phyloP scores from a whole-genome alignment of 306 rosid species.

The Nissolia schottii region DNA sequence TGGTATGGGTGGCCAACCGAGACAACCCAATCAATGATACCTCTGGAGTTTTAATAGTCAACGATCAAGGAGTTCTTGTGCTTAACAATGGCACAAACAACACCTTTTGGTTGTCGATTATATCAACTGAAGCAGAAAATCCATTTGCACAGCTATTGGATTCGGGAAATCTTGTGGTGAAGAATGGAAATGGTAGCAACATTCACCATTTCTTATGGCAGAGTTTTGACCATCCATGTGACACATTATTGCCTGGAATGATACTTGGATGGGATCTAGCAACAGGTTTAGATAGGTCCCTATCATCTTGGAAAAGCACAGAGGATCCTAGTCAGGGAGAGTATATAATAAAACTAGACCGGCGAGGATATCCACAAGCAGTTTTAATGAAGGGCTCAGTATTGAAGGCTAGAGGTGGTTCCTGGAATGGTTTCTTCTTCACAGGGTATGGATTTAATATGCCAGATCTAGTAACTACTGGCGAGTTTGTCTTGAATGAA shows the following conservation, averaged over 20 bases:
- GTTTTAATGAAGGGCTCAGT: not conserved
- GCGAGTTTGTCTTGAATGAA: not conserved
- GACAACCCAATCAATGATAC: not conserved
- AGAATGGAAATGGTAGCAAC: not conserved
- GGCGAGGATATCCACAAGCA: not conserved
- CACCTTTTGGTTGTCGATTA: not conserved
- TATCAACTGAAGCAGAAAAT: not conserved
- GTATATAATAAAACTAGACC: not conserved
- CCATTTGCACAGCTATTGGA: not conserved
- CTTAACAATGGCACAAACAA: not conserved
- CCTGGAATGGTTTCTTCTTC: slow-evolving; percentile 7
- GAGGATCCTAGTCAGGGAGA: not conserved
- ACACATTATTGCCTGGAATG: not conserved
- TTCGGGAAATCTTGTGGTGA: not conserved
- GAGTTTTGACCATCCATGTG: no score
- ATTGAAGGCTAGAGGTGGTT: not conserved
- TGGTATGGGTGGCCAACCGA: no score
- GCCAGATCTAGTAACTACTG: not conserved
- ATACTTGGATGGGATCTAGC: not conserved
- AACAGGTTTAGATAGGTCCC: not conserved
- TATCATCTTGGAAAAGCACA: slow-evolving; percentile 15
- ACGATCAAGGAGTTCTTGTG: not conserved
- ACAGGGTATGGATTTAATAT: not conserved
- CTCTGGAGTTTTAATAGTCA: not conserved
- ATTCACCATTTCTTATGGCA: no score